Evolutionary conservation across 306 rosid genomes (phyloP).

Genomic region (Cicer yamashitae): DNA sequence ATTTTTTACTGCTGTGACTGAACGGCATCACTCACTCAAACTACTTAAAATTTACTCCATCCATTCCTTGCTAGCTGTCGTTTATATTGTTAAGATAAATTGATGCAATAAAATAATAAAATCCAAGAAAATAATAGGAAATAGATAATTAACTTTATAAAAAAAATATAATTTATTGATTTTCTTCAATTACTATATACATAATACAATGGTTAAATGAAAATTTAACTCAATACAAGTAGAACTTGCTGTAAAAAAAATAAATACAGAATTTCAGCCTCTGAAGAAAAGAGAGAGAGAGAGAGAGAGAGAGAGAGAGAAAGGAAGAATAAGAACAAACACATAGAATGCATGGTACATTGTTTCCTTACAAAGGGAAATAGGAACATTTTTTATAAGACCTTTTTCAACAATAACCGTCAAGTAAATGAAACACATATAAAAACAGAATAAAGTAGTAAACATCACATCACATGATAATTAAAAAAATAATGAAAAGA

Average conservation of each 20-base stretch:
- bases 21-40: constrained; percentile 23
- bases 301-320: background rate
- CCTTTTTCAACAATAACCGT: background rate
- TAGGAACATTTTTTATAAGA: constrained; percentile 1
- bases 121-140: too few relatives aligned
- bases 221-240: constrained; percentile 6
- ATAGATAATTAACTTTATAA: too few relatives aligned
- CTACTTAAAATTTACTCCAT: background rate
- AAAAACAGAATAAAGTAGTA: background rate
- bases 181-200: background rate
- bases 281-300: background rate
- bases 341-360: background rate
- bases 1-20: background rate
- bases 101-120: too few relatives aligned
- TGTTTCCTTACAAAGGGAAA: background rate
- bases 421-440: constrained; percentile 15
- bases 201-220: constrained; percentile 10
- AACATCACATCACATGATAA: background rate
- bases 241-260: background rate
- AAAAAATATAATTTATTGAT: background rate
- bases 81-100: too few relatives aligned
- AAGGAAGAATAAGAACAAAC: background rate
- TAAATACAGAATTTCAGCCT: background rate
- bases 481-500: background rate
- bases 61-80: too few relatives aligned